Conservation (phyloP, 768 basidiomycete species). For the Imleria badia region DNA sequence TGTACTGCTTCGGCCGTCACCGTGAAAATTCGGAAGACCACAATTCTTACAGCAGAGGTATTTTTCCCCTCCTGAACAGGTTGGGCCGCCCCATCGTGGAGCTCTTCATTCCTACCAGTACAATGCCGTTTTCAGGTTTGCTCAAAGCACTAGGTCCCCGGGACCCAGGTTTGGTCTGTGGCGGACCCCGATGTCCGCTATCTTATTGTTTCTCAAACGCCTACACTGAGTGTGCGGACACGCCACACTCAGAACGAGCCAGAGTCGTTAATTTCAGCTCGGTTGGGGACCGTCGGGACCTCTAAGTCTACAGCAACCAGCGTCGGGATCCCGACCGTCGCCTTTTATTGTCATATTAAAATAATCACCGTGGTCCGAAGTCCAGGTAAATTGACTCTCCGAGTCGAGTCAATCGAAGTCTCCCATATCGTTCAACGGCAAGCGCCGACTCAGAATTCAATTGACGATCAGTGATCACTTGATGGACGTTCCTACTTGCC, state of each 20-base stretch:
- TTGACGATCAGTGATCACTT: neutral
- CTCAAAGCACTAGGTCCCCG: neutral
- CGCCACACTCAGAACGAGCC: neutral
- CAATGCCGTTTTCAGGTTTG: neutral
- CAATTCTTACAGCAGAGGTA: neutral
- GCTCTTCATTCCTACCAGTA: neutral
- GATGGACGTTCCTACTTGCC: neutral
- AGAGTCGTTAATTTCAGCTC: neutral
- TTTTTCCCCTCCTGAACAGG: too few relatives aligned
- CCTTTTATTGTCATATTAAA: neutral
- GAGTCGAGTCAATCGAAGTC: too few relatives aligned
- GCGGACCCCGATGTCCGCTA: neutral
- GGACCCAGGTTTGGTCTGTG: neutral
- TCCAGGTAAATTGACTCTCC: too few relatives aligned
- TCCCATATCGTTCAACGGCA: neutral
- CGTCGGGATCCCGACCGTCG: neutral
- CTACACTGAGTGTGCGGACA: too few relatives aligned
- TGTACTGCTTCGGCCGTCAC: neutral
- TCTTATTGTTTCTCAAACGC: neutral
- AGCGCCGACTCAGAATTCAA: neutral
- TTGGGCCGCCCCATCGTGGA: neutral
- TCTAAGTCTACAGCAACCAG: slow-evolving; percentile 9
- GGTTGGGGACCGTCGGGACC: neutral
- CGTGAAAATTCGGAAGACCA: neutral
- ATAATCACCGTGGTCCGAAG: neutral